A percentile compares a stretch with the other conserved stretches of the same genome.
Conservation (phyloP, 805 yeast species). For the Candida jianshihensis region DNA sequence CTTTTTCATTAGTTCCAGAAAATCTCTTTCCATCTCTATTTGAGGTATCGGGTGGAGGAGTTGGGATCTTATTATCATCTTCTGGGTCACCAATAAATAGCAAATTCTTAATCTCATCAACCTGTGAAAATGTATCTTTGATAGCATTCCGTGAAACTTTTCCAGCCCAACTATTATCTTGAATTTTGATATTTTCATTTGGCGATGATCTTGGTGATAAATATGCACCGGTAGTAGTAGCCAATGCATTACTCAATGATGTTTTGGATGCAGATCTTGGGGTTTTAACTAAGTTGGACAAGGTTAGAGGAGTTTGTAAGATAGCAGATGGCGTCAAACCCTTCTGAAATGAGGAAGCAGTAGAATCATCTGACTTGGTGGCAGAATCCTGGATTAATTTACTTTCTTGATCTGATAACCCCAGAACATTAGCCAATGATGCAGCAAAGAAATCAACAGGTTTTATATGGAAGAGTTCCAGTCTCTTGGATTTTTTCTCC, state of each 20-base stretch:
- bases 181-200: slow-evolving; percentile 3
- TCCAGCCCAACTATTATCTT: slow-evolving; percentile 15
- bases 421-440: slow-evolving; percentile 20
- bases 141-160: slow-evolving; percentile 20
- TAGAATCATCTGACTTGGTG: slow-evolving; percentile 9
- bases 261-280: slow-evolving; percentile 18
- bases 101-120: slow-evolving; percentile 16
- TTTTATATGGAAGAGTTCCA: slow-evolving; percentile 13
- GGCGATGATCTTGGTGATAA: slow-evolving; percentile 22
- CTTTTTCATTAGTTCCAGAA: neutral
- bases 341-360: slow-evolving; percentile 15
- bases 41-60: slow-evolving; percentile 16
- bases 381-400: slow-evolving; percentile 15
- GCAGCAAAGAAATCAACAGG: slow-evolving; percentile 21
- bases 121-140: slow-evolving; percentile 11
- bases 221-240: slow-evolving; percentile 8
- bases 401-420: slow-evolving; percentile 20
- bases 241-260: neutral
- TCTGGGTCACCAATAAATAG: slow-evolving; percentile 9
- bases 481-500: slow-evolving; percentile 17
- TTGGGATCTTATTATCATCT: slow-evolving; percentile 4
- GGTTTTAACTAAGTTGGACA: slow-evolving; percentile 19
- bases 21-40: neutral
- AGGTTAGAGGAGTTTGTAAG: slow-evolving; percentile 23
- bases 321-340: slow-evolving; percentile 23